Base-by-base conservation (phyloP, 352 stramenopile species). In the Globisporangium cederbergense region DNA sequence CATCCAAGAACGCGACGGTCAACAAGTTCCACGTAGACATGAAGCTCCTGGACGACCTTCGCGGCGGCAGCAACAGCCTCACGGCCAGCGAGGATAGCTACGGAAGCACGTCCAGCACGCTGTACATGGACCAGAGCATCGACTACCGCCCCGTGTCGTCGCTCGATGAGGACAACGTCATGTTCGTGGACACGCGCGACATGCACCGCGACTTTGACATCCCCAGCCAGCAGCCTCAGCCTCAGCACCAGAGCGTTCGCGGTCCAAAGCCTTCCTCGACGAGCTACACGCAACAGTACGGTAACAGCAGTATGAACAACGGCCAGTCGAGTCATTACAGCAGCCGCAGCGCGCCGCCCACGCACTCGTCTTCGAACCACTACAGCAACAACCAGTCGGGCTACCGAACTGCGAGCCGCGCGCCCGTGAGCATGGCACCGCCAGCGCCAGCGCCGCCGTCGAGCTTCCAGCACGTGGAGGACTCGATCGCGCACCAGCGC, bases 401-500 rank as follows among this genome's bases (percentile, higher is more conserved):
- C 7, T 55, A 62, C 28, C 14, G 32, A 28, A 28, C 36, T 43
- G 51, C 28, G 8, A 20, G 54, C 54, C 16, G 54, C 28, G 54
- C 36, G 34, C 25, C 25, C 25, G 25, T 28, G 25, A 28, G 2
- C 25, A 28, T 28, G 25, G 25, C 25, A 28, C 25, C 25, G 25
- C 34, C 54, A 11, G 13, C 34, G 32, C 34, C 54, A 11, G 13
- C 34, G 11, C 9, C 58, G 51, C 51, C 58, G 13, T n/a, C 58
- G 2, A 77, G 60, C 25, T 70, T 76, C 11, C 71, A 81, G 68
- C 25, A 68, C 20, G 71, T 90, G 36, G 79, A 90, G 60, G 70
- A 84, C 40, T 89, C 78, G 40, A 86, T 90, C 58, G 81, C 81
- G 10, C 79, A 90, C 46, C 81, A 90, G 64, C 70, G 78, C 10